Base-by-base conservation (phyloP, 495 filamentous ascomycete genomes). In the Penicillium macrosclerotiorum region DNA sequence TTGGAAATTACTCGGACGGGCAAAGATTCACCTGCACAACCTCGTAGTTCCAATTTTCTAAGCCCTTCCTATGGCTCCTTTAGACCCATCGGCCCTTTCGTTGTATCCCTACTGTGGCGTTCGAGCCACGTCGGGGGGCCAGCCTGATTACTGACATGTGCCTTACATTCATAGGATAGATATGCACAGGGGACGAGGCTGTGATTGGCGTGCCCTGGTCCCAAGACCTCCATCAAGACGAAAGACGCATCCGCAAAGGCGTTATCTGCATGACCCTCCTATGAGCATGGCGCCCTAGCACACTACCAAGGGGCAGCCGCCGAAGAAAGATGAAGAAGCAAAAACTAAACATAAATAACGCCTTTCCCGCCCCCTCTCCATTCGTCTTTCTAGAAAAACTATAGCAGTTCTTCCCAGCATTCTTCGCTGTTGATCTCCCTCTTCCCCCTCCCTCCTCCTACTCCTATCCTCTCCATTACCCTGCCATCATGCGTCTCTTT, bases 151-250 rank as follows among this genome's bases (percentile, higher is more conserved):
- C 55, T 52, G 55, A 45, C 51, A 59, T 62, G 51, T 57, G 48
- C 58, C 58, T 62, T 62, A 59, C 58, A 62, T 62, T 49, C 42
- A 52, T 49, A 58, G 43, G 52, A 41, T 37, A 33, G 42, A 47
- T 42, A 39, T 50, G 30, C 49, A 55, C 36, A 26, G 19, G 19
- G 37, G 41, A 20, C 32, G 31, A 46, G 12, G 13, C 39, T 29
- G 23, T 61, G 58, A 58, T 61, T 61, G 58, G 58, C 18, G 33
- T 47, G 24, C 31, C 30, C n/a, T 37, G 44, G 48, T 52, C 53
- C 48, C 48, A 51, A 44, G 48, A 45, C 47, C 46, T 46, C 47
- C 29, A 43, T 46, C 46, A 54, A 46, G 47, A 34, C 37, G 42
- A 29, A 46, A 46, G 27, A 34, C 18, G 35, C 42, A 42, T 38